Evolutionary conservation across 2,329 filamentous ascomycete species (phyloP).

Genomic region (Nemania sp.): DNA sequence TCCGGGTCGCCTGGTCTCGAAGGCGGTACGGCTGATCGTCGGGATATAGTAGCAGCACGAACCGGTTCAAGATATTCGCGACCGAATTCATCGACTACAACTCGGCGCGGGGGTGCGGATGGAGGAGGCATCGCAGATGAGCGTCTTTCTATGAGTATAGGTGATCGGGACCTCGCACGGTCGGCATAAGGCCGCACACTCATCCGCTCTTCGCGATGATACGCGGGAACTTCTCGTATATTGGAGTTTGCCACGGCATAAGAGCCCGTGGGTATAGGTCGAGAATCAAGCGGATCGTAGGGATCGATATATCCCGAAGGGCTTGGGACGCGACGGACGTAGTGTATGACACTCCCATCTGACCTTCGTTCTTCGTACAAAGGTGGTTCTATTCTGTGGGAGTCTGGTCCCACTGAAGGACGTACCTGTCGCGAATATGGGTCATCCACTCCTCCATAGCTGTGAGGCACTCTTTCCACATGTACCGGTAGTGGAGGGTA

Average conservation of each 20-base stretch:
- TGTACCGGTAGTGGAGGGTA: slow-evolving; percentile 27
- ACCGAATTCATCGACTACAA: slow-evolving; percentile 81
- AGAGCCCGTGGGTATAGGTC: slow-evolving; percentile 45
- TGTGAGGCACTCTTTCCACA: slow-evolving; percentile 31
- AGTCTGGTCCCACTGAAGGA: slow-evolving; percentile 36
- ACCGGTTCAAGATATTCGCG: slow-evolving; percentile 71
- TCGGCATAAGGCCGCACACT: slow-evolving; percentile 54
- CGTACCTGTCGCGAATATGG: slow-evolving; percentile 36
- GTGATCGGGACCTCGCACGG: slow-evolving; percentile 53
- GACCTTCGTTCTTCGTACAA: slow-evolving; percentile 39
- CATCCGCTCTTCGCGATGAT: slow-evolving; percentile 52
- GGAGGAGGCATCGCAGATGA: slow-evolving; percentile 53
- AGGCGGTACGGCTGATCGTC: slow-evolving; percentile 57
- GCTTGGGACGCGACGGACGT: slow-evolving; percentile 44
- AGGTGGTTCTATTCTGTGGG: slow-evolving; percentile 34
- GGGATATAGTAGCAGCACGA: slow-evolving; percentile 44
- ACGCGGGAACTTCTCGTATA: slow-evolving; percentile 46
- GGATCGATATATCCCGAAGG: slow-evolving; percentile 43
- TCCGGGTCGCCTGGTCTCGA: slow-evolving; percentile 52
- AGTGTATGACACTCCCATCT: slow-evolving; percentile 40
- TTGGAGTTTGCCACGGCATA: slow-evolving; percentile 48
- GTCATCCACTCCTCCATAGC: slow-evolving; percentile 42
- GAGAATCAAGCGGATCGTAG: slow-evolving; percentile 44
- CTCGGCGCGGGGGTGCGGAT: slow-evolving; percentile 61
- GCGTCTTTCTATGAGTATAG: slow-evolving; percentile 48